These are phyloP conservation scores for Zalerion maritima DNA, from an alignment of 495 filamentous ascomycete genomes.

Conservation along the genomic window DNA sequence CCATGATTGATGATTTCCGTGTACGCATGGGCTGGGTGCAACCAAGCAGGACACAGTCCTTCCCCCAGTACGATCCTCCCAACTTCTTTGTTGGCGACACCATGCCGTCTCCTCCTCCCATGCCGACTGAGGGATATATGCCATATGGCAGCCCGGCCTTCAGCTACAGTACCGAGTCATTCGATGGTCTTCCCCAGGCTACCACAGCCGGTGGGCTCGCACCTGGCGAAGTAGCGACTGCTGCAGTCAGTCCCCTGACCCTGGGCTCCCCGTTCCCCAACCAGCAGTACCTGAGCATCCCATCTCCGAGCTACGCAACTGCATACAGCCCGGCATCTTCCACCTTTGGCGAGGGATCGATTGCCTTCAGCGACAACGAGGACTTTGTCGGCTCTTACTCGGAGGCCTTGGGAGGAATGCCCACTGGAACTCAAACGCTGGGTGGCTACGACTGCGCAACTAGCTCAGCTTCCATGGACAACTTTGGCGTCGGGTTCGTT, in stretches of 20 bases:
- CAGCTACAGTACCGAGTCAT: slow-evolving; percentile 41
- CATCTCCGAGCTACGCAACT: slow-evolving; percentile 36
- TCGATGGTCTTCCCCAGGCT: slow-evolving; percentile 24
- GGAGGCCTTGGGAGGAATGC: too few species aligned
- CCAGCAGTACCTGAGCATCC: slow-evolving; percentile 40
- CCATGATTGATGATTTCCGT: slow-evolving; percentile 45
- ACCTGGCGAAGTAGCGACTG: too few species aligned
- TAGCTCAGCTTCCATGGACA: slow-evolving; percentile 22
- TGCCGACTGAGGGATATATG: slow-evolving; percentile 20
- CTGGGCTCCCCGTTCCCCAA: slow-evolving; percentile 32
- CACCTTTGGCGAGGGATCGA: slow-evolving; percentile 31
- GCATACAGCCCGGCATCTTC: slow-evolving; percentile 40
- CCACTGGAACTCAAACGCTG: slow-evolving; percentile 17
- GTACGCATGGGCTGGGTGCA: slow-evolving; percentile 46
- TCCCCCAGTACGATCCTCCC: slow-evolving; percentile 34
- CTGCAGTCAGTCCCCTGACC: slow-evolving; percentile 33
- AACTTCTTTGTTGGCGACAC: slow-evolving; percentile 29
- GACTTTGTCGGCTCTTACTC: slow-evolving; percentile 28
- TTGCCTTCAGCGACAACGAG: slow-evolving; percentile 39
- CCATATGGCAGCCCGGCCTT: slow-evolving; percentile 36
- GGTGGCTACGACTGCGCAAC: slow-evolving; percentile 10
- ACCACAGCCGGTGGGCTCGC: too few species aligned
- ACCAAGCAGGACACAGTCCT: slow-evolving; percentile 35
- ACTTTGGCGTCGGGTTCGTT: slow-evolving; percentile 41
- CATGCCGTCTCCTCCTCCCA: slow-evolving; percentile 21